Base-by-base conservation (phyloP, 106 monocot species). In the Hemerocallis citrina region DNA sequence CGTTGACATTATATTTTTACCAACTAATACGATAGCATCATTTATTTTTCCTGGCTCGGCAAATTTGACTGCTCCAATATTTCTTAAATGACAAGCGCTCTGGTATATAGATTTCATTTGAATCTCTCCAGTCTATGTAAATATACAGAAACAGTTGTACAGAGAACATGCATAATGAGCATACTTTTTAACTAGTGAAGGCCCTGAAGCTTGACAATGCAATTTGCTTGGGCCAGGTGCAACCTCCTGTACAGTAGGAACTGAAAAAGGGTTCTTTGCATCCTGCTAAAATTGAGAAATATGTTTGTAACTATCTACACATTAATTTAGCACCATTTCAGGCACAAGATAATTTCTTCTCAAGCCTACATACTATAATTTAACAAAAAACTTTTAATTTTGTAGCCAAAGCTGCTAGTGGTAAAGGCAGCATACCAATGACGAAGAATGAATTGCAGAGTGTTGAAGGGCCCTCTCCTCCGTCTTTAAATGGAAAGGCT, bases 401-500 rank as follows among this genome's bases (percentile, higher is more conserved):
- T n/a, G n/a, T n/a, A n/a, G n/a, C 7, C 3, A 19, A 17, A 19
- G 16, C 17, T 45, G 45, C 7, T 19, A 45, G 16, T 3, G 45
- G 8, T 4, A 19, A 16, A 63, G 24, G 19, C 7, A 34, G 36
- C 37, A 62, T 73, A 67, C 76, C 66, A 34, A 32, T 57, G 60
- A 58, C 58, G 70, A 32, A 31, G 72, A 21, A 46, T 65, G 19
- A 57, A 38, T 21, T 28, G 52, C 16, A 42, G 46, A 21, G 31
- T 72, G 73, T 32, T 61, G 68, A 49, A 67, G 50, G 57, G 85
- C 79, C 67, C 92, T 74, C 48, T 68, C 70, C 28, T 62, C 52
- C 47, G 82, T 86, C 55, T 66, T 75, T 47, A 87, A 57, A 55
- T 78, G 67, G 52, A 87, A 86, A 64, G 83, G 83, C 86, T 92